Conservation (phyloP, 2,329 filamentous ascomycete species). For the Xylaria polymorpha region DNA sequence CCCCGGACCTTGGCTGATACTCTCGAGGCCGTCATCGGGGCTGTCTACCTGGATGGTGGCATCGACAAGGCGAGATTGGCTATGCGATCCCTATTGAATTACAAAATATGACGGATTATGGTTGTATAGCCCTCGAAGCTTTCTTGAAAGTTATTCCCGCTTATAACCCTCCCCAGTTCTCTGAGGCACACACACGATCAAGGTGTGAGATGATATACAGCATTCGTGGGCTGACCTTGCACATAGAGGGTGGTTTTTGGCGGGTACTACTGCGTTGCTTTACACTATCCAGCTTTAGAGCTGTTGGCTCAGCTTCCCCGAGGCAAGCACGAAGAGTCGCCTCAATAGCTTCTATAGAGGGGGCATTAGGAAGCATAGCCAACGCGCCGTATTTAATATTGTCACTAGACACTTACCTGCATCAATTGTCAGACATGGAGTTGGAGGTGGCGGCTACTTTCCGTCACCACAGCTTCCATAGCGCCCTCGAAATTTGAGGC, state of each 20-base stretch:
- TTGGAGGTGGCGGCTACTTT: neutral
- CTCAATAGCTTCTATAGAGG: neutral
- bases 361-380: neutral
- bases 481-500: neutral
- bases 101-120: neutral
- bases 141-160: too few species aligned
- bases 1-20: slow-evolving; percentile 31
- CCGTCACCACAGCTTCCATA: neutral
- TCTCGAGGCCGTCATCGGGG: slow-evolving; percentile 33
- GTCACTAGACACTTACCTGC: neutral
- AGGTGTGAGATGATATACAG: slow-evolving; percentile 6
- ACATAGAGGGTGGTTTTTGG: neutral
- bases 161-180: neutral
- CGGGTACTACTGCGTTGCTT: neutral
- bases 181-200: neutral
- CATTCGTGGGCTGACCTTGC: neutral
- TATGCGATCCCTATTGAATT: slow-evolving; percentile 21
- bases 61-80: slow-evolving; percentile 24
- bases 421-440: slow-evolving; percentile 6
- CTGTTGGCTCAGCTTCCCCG: neutral
- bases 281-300: neutral
- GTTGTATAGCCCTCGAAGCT: neutral
- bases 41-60: slow-evolving; percentile 34
- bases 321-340: neutral
- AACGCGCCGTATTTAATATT: neutral